These are phyloP conservation scores for Jackrogersella minutella DNA, from an alignment of 495 filamentous ascomycete species.

Conservation along the genomic window DNA sequence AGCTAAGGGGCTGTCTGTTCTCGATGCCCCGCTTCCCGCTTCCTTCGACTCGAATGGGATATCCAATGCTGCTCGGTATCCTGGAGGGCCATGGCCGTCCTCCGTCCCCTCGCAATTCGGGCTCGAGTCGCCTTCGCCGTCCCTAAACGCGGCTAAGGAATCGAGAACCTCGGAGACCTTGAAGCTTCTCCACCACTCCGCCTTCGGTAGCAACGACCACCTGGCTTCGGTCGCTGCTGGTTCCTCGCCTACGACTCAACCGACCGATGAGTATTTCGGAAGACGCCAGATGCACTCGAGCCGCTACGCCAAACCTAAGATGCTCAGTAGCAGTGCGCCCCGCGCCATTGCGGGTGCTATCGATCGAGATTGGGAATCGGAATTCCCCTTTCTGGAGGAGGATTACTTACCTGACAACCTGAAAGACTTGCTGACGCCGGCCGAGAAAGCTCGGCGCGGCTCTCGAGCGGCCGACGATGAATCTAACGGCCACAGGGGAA, in stretches of 20 bases:
- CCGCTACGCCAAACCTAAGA: conserved; percentile 73
- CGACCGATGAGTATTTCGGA: conserved; percentile 69
- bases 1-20: conserved; percentile 74
- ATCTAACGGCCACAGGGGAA: conserved; percentile 60
- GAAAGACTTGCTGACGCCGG: conserved; percentile 89
- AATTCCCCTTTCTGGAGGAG: conserved; percentile 86
- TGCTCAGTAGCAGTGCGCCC: conserved; percentile 83
- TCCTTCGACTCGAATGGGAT: conserved; percentile 98
- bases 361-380: conserved; percentile 79
- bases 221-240: conserved; percentile 62
- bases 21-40: conserved; percentile 92
- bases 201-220: conserved; percentile 70
- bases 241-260: conserved; percentile 70
- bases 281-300: conserved; percentile 87
- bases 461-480: conserved; percentile 67
- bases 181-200: conserved; percentile 81
- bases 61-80: conserved; percentile 84
- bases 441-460: conserved; percentile 84
- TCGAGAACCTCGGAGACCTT: conserved; percentile 75
- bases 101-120: conserved; percentile 94
- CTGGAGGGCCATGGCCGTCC: conserved; percentile 80
- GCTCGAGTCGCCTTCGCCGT: conserved; percentile 86
- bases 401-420: conserved; percentile 88
- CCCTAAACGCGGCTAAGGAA: conserved; percentile 64
- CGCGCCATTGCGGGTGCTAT: conserved; percentile 59